phyloP scores from a whole-genome alignment of 306 rosid species.

The Delonix regia region DNA sequence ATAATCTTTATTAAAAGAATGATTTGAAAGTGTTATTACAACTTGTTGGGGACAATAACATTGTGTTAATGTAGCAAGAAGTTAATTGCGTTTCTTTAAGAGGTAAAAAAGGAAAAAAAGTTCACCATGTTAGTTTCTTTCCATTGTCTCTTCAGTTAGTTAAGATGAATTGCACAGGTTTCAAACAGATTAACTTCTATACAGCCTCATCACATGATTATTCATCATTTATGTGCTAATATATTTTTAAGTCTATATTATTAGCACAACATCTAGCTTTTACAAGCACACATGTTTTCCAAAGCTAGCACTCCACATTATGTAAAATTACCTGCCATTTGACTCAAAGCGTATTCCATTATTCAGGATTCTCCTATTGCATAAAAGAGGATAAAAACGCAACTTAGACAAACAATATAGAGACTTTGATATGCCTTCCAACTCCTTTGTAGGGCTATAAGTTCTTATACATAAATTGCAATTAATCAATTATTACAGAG shows the following conservation, averaged over 20 bases:
- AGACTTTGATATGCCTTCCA: neutral
- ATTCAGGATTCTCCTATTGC: neutral
- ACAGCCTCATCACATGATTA: slow-evolving; percentile 18
- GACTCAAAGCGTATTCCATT: neutral
- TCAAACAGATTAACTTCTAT: neutral
- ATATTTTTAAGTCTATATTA: slow-evolving; percentile 1
- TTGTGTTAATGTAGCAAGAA: too few relatives aligned
- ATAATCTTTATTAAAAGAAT: too few relatives aligned
- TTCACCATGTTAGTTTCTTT: slow-evolving; percentile 12
- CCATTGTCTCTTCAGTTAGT: neutral
- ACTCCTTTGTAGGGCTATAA: neutral
- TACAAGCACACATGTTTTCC: neutral
- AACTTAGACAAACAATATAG: neutral
- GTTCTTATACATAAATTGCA: neutral
- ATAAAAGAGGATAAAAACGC: neutral
- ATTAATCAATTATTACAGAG: neutral
- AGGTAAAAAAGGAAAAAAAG: neutral
- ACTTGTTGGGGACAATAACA: too few relatives aligned
- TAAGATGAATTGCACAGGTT: neutral
- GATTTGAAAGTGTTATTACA: too few relatives aligned
- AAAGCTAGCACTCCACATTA: neutral
- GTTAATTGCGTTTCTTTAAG: neutral
- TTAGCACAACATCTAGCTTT: neutral
- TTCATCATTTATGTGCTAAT: slow-evolving; percentile 5
- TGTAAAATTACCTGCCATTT: slow-evolving; percentile 4